Conservation (phyloP, 768 basidiomycete genomes). For the Mycena alexandri region DNA sequence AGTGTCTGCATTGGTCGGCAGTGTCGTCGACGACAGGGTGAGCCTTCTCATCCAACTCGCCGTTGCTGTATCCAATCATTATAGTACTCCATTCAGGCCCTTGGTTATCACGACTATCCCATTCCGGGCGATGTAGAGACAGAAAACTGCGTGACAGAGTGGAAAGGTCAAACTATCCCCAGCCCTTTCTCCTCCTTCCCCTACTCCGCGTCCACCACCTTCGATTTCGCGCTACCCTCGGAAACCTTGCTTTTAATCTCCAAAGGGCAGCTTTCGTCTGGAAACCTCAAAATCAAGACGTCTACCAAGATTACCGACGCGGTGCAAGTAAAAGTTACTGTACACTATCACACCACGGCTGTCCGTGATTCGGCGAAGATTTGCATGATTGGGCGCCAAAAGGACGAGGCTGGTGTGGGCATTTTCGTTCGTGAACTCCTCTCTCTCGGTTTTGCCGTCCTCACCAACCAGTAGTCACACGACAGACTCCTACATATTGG, state of each 20-base stretch:
- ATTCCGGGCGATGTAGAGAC: conserved; percentile 9
- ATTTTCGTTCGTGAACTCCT: conserved; percentile 49
- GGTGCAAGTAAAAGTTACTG: conserved; percentile 43
- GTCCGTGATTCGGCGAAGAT: conserved; percentile 45
- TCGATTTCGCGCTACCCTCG: conserved; percentile 41
- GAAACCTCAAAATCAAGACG: conserved; percentile 44
- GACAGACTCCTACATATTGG: conserved; percentile 48
- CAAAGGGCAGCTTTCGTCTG: conserved; percentile 43
- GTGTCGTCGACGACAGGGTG: conserved; percentile 15
- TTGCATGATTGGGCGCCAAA: conserved; percentile 45
- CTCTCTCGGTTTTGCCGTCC: not conserved
- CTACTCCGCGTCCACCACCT: conserved; percentile 31
- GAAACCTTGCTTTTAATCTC: conserved; percentile 47
- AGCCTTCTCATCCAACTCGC: not conserved
- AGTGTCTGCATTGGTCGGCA: conserved; percentile 18
- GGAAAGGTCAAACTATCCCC: conserved; percentile 11
- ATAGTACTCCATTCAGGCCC: conserved; percentile 15
- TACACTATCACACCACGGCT: conserved; percentile 38
- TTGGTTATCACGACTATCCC: conserved; percentile 22
- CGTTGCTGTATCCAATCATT: conserved; percentile 6
- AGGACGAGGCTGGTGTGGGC: conserved; percentile 49
- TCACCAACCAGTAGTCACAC: not conserved
- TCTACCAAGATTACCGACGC: conserved; percentile 41
- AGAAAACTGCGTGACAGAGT: conserved; percentile 19
- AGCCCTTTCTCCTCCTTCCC: conserved; percentile 27